Evolutionary conservation across 2,329 filamentous ascomycete species (phyloP).

Genomic region (Pyricularia sp.): DNA sequence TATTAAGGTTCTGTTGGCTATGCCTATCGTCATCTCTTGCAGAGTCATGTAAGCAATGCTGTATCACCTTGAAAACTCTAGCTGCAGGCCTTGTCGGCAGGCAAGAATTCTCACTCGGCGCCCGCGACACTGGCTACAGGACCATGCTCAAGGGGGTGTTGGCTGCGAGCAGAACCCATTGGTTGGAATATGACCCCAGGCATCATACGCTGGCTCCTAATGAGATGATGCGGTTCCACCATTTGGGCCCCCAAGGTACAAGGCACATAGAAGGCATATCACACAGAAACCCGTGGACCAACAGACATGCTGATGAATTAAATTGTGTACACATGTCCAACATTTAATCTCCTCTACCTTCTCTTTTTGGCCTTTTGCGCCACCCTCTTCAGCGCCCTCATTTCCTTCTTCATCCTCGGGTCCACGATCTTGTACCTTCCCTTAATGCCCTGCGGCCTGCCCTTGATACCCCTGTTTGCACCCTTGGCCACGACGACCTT

Average conservation of each 20-base stretch:
- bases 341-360: conserved; percentile 4
- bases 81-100: too few relatives aligned
- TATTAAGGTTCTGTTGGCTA: neutral
- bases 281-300: neutral
- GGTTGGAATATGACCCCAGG: too few relatives aligned
- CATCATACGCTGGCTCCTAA: too few relatives aligned
- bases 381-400: conserved; percentile 72
- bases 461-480: conserved; percentile 74
- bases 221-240: neutral
- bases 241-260: neutral
- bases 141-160: too few relatives aligned
- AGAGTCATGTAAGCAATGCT: too few relatives aligned
- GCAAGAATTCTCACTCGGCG: too few relatives aligned
- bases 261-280: neutral
- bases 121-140: too few relatives aligned
- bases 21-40: neutral
- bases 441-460: conserved; percentile 77
- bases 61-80: too few relatives aligned
- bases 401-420: conserved; percentile 91
- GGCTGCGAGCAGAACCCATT: too few relatives aligned
- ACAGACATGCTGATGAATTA: neutral
- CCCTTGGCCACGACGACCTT: conserved; percentile 86
- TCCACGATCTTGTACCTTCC: conserved; percentile 98
- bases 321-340: neutral
- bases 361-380: conserved; percentile 57